Evolutionary conservation across 169 alveolate species (phyloP).

Genomic region (Perkinsus olseni): DNA sequence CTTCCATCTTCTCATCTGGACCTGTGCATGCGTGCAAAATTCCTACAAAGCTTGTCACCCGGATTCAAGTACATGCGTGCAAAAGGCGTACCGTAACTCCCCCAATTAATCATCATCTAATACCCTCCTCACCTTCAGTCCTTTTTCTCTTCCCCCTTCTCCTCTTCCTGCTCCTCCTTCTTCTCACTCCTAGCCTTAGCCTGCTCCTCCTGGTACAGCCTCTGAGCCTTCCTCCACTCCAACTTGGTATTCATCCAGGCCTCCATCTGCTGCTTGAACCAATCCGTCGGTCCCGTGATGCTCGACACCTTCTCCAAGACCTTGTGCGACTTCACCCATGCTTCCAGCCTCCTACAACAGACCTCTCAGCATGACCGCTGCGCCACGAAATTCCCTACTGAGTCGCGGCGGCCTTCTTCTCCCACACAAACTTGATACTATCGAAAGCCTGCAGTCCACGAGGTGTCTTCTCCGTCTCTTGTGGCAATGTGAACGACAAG

Average conservation of each 20-base stretch:
- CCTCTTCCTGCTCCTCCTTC: background rate
- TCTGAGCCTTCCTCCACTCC: background rate
- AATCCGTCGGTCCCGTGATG: background rate
- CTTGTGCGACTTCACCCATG: background rate
- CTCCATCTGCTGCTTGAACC: background rate
- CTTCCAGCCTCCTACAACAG: background rate
- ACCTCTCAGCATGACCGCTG: background rate
- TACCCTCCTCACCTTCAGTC: background rate
- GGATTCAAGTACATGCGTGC: too few species aligned
- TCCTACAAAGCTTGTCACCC: background rate
- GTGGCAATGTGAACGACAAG: background rate
- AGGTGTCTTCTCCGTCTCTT: background rate
- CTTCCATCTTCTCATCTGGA: background rate
- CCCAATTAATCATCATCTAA: background rate
- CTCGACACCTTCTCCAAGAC: background rate
- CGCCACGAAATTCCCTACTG: background rate
- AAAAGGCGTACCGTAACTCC: too few species aligned
- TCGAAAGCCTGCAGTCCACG: background rate
- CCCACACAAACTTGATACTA: background rate
- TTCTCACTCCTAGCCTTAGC: background rate
- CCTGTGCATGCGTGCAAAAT: too few species aligned
- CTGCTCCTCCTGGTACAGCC: background rate
- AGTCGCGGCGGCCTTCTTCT: background rate
- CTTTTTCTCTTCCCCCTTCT: background rate
- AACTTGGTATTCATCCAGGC: background rate